Percentiles rank a stretch among this genome's conserved stretches.
These are phyloP conservation scores for Mycena vulgaris DNA, from an alignment of 768 basidiomycete species.

Conservation along the genomic window DNA sequence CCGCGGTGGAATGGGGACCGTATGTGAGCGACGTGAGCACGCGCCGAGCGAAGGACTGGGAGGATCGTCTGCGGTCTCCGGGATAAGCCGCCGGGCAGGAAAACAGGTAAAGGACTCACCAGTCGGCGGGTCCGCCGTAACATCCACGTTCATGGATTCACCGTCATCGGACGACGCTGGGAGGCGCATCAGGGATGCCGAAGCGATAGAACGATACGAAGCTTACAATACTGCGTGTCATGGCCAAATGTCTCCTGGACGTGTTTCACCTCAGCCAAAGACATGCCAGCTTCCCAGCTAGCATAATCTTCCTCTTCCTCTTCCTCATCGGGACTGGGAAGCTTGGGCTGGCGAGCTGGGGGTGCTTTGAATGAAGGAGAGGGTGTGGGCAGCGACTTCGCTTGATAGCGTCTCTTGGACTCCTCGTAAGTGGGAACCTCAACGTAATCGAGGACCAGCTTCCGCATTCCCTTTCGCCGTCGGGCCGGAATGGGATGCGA, in stretches of 20 bases:
- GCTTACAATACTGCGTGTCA: constrained; percentile 21
- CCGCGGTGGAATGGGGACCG: constrained; percentile 29
- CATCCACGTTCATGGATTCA: constrained; percentile 3
- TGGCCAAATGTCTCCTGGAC: constrained; percentile 27
- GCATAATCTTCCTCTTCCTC: constrained; percentile 45
- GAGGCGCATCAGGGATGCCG: neutral
- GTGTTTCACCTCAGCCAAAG: constrained; percentile 29
- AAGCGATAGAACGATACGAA: neutral
- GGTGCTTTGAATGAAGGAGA: constrained; percentile 37
- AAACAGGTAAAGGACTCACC: neutral
- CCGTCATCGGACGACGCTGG: constrained; percentile 4
- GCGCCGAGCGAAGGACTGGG: constrained; percentile 10
- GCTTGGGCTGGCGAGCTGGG: constrained; percentile 13
- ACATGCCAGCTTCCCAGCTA: constrained; percentile 49
- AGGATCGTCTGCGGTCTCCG: neutral
- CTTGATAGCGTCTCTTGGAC: constrained; percentile 7
- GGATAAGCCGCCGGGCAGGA: neutral
- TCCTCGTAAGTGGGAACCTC: constrained; percentile 44
- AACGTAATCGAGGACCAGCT: constrained; percentile 46
- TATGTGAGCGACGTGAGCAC: constrained; percentile 15
- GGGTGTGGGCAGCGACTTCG: constrained; percentile 39
- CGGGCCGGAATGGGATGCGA: constrained; percentile 41
- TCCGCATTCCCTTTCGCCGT: constrained; percentile 37
- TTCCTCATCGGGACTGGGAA: constrained; percentile 7
- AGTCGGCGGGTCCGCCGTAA: neutral